Base-by-base conservation (phyloP, 1,284 basidiomycete species). In the Pseudomicrostroma phylloplanum region DNA sequence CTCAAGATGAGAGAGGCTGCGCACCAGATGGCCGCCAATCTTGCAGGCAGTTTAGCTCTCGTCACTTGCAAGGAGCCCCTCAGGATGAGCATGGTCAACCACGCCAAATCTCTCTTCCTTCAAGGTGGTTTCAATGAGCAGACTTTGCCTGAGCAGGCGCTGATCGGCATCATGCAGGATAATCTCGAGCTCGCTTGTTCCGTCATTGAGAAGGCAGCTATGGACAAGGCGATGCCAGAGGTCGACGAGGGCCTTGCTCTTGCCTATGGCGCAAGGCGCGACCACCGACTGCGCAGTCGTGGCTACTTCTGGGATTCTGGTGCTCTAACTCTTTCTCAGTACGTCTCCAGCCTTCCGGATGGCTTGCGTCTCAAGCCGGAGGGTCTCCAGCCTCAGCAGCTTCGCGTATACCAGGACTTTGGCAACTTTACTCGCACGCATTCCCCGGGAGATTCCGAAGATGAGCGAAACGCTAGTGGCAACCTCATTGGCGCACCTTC, bases 21-120 rank as follows among this genome's bases (percentile, higher is more conserved):
- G 7, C 92, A 97, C 80, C 82, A 92, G 59, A 98, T 97, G 92
- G 92, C 92, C 1, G 91, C 93, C 81, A 96, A 92, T 79, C 86
- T 98, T 58, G 96, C 96, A 19, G 94, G 94, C 51, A 96, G 91
- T 74, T 85, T 99, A 54, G 96, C 96, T 6, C 82, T 97, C 58
- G 96, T 99, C 25, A 98, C 96, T 17, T 98, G 94, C 84, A 98
- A 97, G 80, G 96, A 99, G 77, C 94, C 96, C 0, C 81, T 99
- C 64, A 89, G 92, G 74, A 90, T 88, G 75, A 93, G 93, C 80
- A 87, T 98, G 77, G 87, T 89, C n/a, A 87, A 85, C 62, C 91
- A 96, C 78, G 85, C 97, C 49, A 88, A 92, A 26, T 85, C 87
- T 56, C 59, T 79, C 53, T 70, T 79, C 43, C 74, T 81, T 26